Evolutionary conservation across 2,329 filamentous ascomycete species (phyloP).

Genomic region (Macrophomina tecta): DNA sequence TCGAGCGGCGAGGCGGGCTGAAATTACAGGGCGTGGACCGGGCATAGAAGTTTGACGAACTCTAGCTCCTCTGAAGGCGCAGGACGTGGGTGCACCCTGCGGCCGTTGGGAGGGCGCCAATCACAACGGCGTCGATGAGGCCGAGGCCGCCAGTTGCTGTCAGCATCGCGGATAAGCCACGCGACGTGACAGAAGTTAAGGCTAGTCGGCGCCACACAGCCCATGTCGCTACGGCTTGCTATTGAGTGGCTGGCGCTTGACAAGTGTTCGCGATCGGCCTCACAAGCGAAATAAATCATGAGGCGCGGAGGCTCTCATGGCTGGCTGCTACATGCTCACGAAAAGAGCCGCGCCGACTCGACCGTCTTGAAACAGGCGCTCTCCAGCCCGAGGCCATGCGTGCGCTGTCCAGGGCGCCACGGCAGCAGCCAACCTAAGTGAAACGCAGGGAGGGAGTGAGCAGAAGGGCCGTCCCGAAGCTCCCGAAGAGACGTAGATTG

Average conservation of each 20-base stretch:
- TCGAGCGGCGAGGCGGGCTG: conserved; percentile 9
- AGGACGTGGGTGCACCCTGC: conserved; percentile 14
- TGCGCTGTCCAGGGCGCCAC: conserved; percentile 1
- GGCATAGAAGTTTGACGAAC: conserved; percentile 2
- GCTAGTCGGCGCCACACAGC: conserved; percentile 12
- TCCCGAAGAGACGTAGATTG: conserved; percentile 1
- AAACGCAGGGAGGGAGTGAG: background rate
- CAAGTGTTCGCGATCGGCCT: background rate
- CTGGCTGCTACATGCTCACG: background rate
- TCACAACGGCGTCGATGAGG: conserved; percentile 12
- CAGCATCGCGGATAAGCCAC: conserved; percentile 8
- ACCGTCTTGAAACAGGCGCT: background rate
- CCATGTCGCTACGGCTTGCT: background rate
- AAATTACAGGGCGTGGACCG: conserved; percentile 16
- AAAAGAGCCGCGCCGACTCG: background rate
- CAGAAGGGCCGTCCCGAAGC: background rate
- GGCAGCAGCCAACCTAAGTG: background rate
- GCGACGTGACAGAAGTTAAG: background rate
- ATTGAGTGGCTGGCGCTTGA: background rate
- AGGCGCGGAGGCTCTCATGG: background rate
- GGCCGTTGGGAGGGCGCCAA: conserved; percentile 19
- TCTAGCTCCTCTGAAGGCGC: background rate
- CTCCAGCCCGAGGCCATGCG: background rate
- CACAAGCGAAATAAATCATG: background rate
- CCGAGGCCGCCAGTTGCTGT: conserved; percentile 1